A percentile compares a stretch with the other conserved stretches of the same genome.
phyloP scores from a whole-genome alignment of 192 early-diverging fungal genomes.

The Chytriomyces sp. region DNA sequence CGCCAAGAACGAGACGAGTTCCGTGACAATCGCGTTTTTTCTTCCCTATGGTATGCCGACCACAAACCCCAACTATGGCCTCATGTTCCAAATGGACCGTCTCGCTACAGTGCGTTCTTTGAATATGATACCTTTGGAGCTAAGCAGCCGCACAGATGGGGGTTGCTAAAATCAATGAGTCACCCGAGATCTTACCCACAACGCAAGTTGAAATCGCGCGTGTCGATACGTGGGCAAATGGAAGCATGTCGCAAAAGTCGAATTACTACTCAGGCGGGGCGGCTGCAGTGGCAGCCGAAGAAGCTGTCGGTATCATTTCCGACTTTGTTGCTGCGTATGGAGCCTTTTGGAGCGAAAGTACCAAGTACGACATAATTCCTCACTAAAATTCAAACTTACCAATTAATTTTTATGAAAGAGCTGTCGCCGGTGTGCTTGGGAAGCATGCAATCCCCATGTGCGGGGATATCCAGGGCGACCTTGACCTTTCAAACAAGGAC shows the following conservation, averaged over 20 bases:
- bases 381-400: background rate
- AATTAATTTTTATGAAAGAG: background rate
- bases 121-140: background rate
- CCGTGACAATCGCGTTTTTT: background rate
- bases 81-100: background rate
- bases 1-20: no score
- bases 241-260: no score
- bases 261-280: background rate
- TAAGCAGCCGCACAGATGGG: background rate
- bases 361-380: background rate
- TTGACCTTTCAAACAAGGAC: conserved; percentile 6
- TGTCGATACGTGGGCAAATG: background rate
- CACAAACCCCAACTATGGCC: background rate
- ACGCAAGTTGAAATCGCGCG: background rate
- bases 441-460: conserved; percentile 20
- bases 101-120: background rate
- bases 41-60: background rate
- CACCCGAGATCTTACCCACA: background rate
- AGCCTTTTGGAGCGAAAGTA: background rate
- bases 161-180: background rate
- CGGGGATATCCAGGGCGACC: background rate
- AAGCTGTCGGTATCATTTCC: background rate
- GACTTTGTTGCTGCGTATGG: conserved; percentile 22
- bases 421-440: background rate
- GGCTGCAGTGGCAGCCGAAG: background rate